These are phyloP conservation scores for Cladosporium austrohemisphaericum DNA, from an alignment of 2,329 filamentous ascomycete genomes.

Conservation along the genomic window DNA sequence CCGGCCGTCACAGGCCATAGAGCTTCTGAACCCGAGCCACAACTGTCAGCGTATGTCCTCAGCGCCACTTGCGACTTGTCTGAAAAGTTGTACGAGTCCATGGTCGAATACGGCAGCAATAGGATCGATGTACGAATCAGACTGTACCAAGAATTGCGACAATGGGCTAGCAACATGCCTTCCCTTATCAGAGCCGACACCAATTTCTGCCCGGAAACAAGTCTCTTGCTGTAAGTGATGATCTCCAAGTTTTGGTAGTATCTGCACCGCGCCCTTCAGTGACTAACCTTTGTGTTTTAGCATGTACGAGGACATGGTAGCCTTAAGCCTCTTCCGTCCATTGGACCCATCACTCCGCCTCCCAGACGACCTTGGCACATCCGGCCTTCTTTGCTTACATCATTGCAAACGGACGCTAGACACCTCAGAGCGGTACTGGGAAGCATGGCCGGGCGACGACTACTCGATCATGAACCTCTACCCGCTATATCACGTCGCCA, in stretches of 20 bases:
- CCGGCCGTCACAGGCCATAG: constrained; percentile 8
- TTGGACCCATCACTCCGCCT: constrained; percentile 3
- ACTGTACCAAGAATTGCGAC: constrained; percentile 8
- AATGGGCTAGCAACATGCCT: constrained; percentile 11
- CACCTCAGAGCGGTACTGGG: constrained; percentile 11
- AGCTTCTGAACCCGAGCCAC: constrained; percentile 9
- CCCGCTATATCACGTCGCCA: constrained; percentile 13
- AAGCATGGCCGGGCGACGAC: constrained; percentile 10
- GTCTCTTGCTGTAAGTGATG: neutral
- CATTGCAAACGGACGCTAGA: constrained; percentile 13
- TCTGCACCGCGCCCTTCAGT: no score
- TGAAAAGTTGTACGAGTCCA: constrained; percentile 7
- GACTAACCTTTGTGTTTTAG: neutral
- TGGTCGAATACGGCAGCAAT: constrained; percentile 4
- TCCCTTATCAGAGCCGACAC: constrained; percentile 7
- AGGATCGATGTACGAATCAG: constrained; percentile 8
- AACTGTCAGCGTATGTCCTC: constrained; percentile 12
- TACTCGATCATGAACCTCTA: constrained; percentile 15
- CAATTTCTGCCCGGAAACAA: constrained; percentile 11
- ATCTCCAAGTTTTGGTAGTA: no score
- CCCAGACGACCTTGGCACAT: constrained; percentile 4
- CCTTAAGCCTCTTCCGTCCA: constrained; percentile 6
- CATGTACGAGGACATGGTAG: constrained; percentile 10
- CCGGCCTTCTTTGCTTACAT: constrained; percentile 11
- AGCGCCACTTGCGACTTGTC: constrained; percentile 11